Conservation (phyloP, 192 early-diverging fungal genomes). For the Thamnidium elegans region DNA sequence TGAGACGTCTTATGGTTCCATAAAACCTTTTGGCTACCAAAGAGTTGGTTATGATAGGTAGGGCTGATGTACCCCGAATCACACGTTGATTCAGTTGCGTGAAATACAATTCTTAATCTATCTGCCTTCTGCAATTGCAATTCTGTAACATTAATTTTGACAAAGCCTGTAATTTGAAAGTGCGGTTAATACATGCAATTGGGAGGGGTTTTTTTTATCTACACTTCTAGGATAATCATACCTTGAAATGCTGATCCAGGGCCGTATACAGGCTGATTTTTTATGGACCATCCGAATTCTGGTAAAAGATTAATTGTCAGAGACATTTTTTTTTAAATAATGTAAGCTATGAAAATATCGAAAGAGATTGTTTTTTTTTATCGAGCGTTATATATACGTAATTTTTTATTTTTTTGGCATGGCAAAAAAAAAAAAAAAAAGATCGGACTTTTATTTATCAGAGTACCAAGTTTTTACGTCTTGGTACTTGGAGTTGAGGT, state of each 20-base stretch:
- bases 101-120: constrained; percentile 11
- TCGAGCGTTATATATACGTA: not conserved
- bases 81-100: not conserved
- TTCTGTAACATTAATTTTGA: constrained; percentile 4
- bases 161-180: not conserved
- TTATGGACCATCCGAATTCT: constrained; percentile 6
- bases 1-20: not conserved
- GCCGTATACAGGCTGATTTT: constrained; percentile 1
- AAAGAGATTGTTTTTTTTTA: not conserved
- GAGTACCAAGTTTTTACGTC: too few species aligned
- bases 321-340: not conserved
- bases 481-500: too few species aligned
- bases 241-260: constrained; percentile 16
- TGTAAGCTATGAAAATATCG: too few species aligned
- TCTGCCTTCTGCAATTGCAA: not conserved
- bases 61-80: not conserved
- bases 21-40: not conserved
- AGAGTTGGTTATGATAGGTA: not conserved
- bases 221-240: not conserved
- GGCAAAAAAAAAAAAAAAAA: too few species aligned
- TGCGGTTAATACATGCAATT: too few species aligned
- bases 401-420: constrained; percentile 7
- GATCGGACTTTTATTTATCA: too few species aligned
- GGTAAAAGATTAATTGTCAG: not conserved
- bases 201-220: not conserved